Evolutionary conservation across 306 rosid genomes (phyloP), one percentile per base, ranked within the genome.

Genomic region (Hippophae tibetana): DNA sequence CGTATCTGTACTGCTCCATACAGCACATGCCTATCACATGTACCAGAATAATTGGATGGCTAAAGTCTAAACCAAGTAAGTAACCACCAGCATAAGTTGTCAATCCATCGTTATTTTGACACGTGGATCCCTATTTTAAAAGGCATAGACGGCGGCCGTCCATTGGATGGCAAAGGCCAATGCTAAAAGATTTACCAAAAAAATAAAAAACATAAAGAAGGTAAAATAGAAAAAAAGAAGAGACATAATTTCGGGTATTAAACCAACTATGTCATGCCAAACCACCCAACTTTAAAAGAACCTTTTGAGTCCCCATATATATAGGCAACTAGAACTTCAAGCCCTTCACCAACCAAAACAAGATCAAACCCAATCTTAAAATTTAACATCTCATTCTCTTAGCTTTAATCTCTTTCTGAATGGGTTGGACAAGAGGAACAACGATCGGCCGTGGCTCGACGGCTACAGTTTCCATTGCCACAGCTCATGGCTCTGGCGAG

Each of bases 391-490:
- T 31, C 38, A 31, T 31, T 31, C 38, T 4, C 38, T 31, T 31
- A 31, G 3, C 38, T 31, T 31, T 31, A 31, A 1, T 4, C 38
- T 2, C 3, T 31, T 7, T 25, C 52, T 61, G 41, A 38, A 86
- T 90, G 96, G 82, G 64, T 18, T 92, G 96, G 96, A 78, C 55
- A 0, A 84, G 95, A 43, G 96, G 95, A 3, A 63, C 46, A 52
- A 72, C 59, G 52, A 57, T 92, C 5, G 99, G 96, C 75, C 74
- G 74, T 8, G 99, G 99, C 56, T 87, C 99, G 42, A 68, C 95
- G 3, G 96, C 96, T 53, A 64, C 84, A 1, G 96, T 92, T 52
- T 82, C 79, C 11, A 10, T 68, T 0, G 98, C 86, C 0, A 63
- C 53, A n/a, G 58, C 64, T 44, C 26, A 3, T 5, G 40, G 41